Evolutionary conservation across 331 rosid species (phyloP).

Genomic region (Pyrus hybrid): DNA sequence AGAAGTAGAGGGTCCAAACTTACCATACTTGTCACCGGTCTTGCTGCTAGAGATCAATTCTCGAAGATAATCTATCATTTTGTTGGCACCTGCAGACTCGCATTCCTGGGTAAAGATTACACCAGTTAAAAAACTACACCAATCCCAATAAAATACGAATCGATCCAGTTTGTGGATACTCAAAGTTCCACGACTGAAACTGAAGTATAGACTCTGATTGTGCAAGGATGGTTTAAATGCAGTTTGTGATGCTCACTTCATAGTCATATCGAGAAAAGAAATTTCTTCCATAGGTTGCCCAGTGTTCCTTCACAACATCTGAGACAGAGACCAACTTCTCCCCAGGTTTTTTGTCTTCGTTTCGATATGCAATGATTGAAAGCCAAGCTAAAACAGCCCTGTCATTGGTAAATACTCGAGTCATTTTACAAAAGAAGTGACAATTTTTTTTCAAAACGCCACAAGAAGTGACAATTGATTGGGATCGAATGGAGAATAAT

Average conservation of each 20-base stretch:
- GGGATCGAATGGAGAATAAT: neutral
- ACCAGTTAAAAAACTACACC: conserved; percentile 10
- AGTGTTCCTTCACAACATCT: conserved; percentile 73
- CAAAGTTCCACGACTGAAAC: conserved; percentile 5
- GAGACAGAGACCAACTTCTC: conserved; percentile 79
- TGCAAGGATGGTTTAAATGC: neutral
- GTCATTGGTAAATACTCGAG: conserved; percentile 13
- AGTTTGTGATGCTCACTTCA: conserved; percentile 42
- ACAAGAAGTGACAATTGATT: conserved; percentile 2
- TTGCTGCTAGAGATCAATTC: conserved; percentile 55
- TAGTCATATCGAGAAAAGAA: conserved; percentile 95
- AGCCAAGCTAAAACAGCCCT: conserved; percentile 99
- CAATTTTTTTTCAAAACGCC: neutral
- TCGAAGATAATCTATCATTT: conserved; percentile 69
- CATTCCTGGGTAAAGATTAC: conserved; percentile 59
- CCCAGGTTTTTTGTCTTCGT: conserved; percentile 75
- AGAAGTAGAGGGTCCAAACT: conserved; percentile 14
- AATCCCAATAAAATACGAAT: conserved; percentile 1
- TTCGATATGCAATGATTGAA: conserved; percentile 73
- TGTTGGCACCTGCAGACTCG: conserved; percentile 83
- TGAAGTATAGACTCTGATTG: neutral
- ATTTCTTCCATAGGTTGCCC: conserved; percentile 93
- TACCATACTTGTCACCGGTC: conserved; percentile 80
- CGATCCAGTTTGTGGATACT: neutral
- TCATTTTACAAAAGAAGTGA: conserved; percentile 11